A percentile compares a stretch with the other conserved stretches of the same genome.
phyloP scores from a whole-genome alignment of 78 protist species.

The Speleostelium caveatum region DNA sequence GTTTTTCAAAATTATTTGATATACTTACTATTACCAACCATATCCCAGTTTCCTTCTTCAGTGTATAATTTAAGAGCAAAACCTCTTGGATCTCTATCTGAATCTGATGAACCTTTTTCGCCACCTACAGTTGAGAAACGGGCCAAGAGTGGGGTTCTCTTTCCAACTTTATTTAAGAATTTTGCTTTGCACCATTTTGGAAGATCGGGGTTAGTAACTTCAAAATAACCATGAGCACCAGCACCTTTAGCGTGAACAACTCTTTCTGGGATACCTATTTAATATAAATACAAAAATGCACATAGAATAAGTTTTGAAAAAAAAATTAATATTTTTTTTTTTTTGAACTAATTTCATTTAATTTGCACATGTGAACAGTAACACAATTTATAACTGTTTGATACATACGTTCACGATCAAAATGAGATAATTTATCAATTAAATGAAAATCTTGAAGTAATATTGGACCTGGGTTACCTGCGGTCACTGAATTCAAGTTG shows the following conservation, averaged over 20 bases:
- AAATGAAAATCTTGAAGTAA: conserved; percentile 84
- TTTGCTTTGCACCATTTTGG: conserved; percentile 76
- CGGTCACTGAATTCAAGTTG: conserved; percentile 79
- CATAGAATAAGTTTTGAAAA: too few relatives aligned
- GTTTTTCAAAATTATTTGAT: not conserved
- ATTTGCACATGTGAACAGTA: not conserved
- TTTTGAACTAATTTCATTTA: not conserved
- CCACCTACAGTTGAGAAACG: conserved; percentile 94
- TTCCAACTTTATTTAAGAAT: conserved; percentile 72
- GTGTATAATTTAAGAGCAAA: conserved; percentile 93
- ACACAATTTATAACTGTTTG: not conserved
- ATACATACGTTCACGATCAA: conserved; percentile 88
- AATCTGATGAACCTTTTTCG: conserved; percentile 88
- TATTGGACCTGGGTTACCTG: conserved; percentile 86
- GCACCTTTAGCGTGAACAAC: conserved; percentile 91
- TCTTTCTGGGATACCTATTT: conserved; percentile 88
- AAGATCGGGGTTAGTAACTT: conserved; percentile 58
- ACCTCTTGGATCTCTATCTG: conserved; percentile 92
- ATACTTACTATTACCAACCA: conserved; percentile 84
- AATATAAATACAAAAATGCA: too few relatives aligned
- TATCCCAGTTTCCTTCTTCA: conserved; percentile 90
- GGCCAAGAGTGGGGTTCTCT: conserved; percentile 79
- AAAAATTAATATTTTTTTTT: conserved; percentile 16
- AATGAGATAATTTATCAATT: conserved; percentile 80
- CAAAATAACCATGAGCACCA: conserved; percentile 89